These are phyloP conservation scores for Talaromyces sp. DNA, from an alignment of 2,329 filamentous ascomycete genomes.

Conservation along the genomic window DNA sequence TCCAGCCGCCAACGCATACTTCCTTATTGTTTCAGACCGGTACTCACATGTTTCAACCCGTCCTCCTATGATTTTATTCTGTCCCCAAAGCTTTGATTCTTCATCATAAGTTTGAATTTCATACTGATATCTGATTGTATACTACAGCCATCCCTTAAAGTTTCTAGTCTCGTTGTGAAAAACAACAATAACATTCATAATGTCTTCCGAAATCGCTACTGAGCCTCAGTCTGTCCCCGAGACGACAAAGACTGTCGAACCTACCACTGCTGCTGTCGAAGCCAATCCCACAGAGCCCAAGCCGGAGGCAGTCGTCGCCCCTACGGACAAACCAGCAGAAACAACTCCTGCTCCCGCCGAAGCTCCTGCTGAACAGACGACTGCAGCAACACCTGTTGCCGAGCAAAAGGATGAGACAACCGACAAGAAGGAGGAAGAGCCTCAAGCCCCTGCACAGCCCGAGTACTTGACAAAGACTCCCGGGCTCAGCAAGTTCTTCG, in stretches of 20 bases:
- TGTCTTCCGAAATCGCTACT: slow-evolving; percentile 13
- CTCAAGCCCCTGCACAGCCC: slow-evolving; percentile 26
- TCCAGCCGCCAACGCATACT: background rate
- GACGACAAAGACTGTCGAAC: slow-evolving; percentile 8
- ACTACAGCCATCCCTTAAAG: background rate
- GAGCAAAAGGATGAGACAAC: slow-evolving; percentile 15
- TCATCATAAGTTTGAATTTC: background rate
- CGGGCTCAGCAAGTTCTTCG: slow-evolving; percentile 56
- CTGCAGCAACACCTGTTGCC: slow-evolving; percentile 18
- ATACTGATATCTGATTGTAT: background rate
- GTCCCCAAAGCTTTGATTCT: background rate
- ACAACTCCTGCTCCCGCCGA: slow-evolving; percentile 3
- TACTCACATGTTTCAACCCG: background rate
- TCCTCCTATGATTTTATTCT: background rate
- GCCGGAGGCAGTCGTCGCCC: background rate
- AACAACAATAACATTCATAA: background rate
- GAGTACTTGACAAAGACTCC: slow-evolving; percentile 37
- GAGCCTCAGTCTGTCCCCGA: slow-evolving; percentile 10
- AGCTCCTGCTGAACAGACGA: slow-evolving; percentile 6
- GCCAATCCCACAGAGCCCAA: background rate
- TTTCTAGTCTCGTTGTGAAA: background rate
- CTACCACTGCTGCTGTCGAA: slow-evolving; percentile 12
- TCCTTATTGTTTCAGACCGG: slow-evolving; percentile 2
- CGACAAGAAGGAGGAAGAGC: slow-evolving; percentile 18
- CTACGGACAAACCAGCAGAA: slow-evolving; percentile 10